Percentiles rank a stretch among this genome's conserved stretches.
Evolutionary conservation across 2,329 filamentous ascomycete species (phyloP).

Genomic region (Aspergillus pseudoglaucus): DNA sequence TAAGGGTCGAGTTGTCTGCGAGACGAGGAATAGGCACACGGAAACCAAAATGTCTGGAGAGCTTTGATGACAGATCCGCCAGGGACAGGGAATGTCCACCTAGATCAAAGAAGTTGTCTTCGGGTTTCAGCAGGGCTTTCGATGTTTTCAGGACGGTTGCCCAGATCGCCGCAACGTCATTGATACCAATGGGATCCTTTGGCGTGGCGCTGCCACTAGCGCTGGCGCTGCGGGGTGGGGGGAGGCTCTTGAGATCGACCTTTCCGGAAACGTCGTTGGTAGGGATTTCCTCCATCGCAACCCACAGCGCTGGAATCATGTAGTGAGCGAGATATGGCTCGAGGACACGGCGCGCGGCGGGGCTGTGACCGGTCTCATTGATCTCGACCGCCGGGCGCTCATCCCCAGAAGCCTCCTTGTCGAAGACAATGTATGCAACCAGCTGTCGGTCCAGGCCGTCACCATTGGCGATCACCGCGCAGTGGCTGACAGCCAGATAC

Average conservation of each 20-base stretch:
- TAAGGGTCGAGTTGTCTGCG: constrained; percentile 64
- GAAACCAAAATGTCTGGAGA: constrained; percentile 66
- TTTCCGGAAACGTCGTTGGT: constrained; percentile 76
- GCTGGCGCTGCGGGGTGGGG: constrained; percentile 54
- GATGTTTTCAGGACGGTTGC: constrained; percentile 63
- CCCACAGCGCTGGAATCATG: constrained; percentile 76
- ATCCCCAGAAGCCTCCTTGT: constrained; percentile 50
- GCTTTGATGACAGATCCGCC: constrained; percentile 66
- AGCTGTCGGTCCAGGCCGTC: constrained; percentile 70
- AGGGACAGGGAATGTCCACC: constrained; percentile 72
- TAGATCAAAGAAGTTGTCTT: constrained; percentile 75
- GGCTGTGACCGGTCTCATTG: constrained; percentile 65
- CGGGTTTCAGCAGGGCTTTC: constrained; percentile 54
- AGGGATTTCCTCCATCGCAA: constrained; percentile 63
- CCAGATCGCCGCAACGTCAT: constrained; percentile 66
- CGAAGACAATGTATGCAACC: constrained; percentile 68
- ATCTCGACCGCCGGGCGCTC: constrained; percentile 56
- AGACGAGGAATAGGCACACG: constrained; percentile 64
- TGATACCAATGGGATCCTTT: constrained; percentile 56
- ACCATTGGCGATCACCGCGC: constrained; percentile 66
- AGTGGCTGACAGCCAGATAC: constrained; percentile 63
- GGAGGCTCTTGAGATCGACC: constrained; percentile 65
- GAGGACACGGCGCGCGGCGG: constrained; percentile 59
- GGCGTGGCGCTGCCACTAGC: constrained; percentile 32
- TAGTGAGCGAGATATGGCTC: constrained; percentile 67